These are phyloP conservation scores for Pelargonium australe DNA, from an alignment of 441 rosid genomes.

Conservation along the genomic window DNA sequence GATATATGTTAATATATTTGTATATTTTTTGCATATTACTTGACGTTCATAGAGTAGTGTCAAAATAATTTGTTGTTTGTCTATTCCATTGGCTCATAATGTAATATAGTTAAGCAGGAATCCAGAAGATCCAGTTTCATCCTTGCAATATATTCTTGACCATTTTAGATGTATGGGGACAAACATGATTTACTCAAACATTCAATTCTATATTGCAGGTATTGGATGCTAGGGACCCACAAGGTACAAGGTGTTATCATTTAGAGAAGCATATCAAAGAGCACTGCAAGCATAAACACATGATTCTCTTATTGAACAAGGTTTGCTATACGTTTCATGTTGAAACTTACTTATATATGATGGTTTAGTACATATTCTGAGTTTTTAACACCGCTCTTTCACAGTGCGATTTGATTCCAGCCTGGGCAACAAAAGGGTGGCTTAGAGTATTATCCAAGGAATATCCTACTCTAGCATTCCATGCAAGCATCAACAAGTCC, in stretches of 20 bases:
- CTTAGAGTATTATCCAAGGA: constrained; percentile 81
- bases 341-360: background rate
- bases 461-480: constrained; percentile 92
- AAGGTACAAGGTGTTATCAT: constrained; percentile 84
- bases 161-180: background rate
- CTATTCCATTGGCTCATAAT: background rate
- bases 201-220: constrained; percentile 40
- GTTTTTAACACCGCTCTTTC: constrained; percentile 6
- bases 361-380: background rate
- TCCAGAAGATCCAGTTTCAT: constrained; percentile 2
- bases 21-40: constrained; percentile 6
- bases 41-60: background rate
- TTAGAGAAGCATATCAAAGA: constrained; percentile 85
- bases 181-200: background rate
- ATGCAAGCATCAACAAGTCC: constrained; percentile 84
- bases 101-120: background rate
- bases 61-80: background rate
- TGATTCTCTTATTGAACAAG: constrained; percentile 85
- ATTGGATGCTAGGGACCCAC: constrained; percentile 96
- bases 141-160: background rate
- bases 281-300: constrained; percentile 81
- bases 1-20: background rate
- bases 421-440: constrained; percentile 96
- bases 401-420: constrained; percentile 94
- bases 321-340: constrained; percentile 28